phyloP scores from a whole-genome alignment of 106 monocot genomes.

The Phalaenopsis aphrodite region DNA sequence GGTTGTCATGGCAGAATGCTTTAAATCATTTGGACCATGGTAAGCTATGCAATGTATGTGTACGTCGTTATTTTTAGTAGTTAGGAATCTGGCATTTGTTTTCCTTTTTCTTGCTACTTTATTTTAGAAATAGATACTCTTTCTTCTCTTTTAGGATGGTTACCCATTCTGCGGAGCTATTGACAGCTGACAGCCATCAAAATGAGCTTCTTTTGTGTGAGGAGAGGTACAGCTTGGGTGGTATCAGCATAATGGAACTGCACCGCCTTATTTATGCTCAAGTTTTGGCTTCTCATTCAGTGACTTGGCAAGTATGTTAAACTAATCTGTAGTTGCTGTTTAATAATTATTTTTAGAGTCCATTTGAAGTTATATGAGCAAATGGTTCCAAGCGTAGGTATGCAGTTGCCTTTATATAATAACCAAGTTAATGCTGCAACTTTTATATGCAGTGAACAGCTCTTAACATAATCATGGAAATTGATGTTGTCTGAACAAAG shows the following conservation, averaged over 20 bases:
- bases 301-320: conserved; percentile 82
- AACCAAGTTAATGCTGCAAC: not conserved
- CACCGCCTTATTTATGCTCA: conserved; percentile 84
- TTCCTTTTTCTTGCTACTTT: not conserved
- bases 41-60: conserved; percentile 24
- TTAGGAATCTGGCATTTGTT: conserved; percentile 7
- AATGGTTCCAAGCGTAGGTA: not conserved
- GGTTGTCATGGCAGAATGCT: conserved; percentile 93
- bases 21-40: conserved; percentile 88
- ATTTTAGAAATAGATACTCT: conserved; percentile 12
- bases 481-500: not conserved
- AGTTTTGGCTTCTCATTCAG: conserved; percentile 80
- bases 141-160: conserved; percentile 60
- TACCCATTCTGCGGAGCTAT: conserved; percentile 73
- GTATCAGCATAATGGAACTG: conserved; percentile 83
- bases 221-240: conserved; percentile 81
- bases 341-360: not conserved
- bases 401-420: not conserved
- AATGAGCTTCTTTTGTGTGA: conserved; percentile 65
- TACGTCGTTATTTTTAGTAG: not conserved
- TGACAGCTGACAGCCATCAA: conserved; percentile 58
- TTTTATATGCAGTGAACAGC: not conserved
- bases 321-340: not conserved
- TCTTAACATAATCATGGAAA: not conserved
- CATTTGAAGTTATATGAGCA: not conserved